Evolutionary conservation across 2,329 filamentous ascomycete genomes (phyloP).

Genomic region (Calonectria henricotiae): DNA sequence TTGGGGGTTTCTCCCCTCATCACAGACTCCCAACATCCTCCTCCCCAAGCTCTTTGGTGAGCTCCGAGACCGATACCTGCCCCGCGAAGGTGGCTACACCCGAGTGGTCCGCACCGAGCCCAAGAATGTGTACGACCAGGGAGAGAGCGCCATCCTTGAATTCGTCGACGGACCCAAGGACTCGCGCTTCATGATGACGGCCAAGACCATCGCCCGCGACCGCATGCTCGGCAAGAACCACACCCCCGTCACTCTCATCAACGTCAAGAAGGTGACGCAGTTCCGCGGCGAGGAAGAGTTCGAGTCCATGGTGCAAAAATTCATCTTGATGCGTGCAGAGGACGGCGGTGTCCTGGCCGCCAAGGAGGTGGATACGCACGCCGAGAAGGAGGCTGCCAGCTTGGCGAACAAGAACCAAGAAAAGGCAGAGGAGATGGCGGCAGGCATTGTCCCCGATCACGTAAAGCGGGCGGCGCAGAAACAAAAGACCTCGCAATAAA

Average conservation of each 20-base stretch:
- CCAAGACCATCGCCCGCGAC: constrained; percentile 83
- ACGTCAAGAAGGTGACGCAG: constrained; percentile 89
- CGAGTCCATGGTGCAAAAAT: constrained; percentile 73
- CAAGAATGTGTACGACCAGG: constrained; percentile 87
- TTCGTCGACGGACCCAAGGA: constrained; percentile 95
- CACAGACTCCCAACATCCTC: constrained; percentile 77
- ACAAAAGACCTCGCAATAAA: constrained; percentile 44
- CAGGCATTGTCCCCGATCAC: constrained; percentile 52
- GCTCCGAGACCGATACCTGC: constrained; percentile 83
- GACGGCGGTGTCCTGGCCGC: constrained; percentile 43
- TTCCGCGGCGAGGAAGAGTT: constrained; percentile 79
- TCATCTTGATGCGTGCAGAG: constrained; percentile 53
- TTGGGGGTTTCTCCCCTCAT: neutral
- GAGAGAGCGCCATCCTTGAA: constrained; percentile 90
- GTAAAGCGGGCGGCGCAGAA: constrained; percentile 48
- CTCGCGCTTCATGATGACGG: constrained; percentile 95
- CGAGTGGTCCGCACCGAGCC: constrained; percentile 94
- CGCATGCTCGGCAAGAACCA: constrained; percentile 70
- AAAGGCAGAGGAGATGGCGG: constrained; percentile 56
- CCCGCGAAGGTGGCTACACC: constrained; percentile 92
- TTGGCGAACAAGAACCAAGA: constrained; percentile 53
- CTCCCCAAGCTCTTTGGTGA: constrained; percentile 91
- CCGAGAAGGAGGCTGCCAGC: constrained; percentile 45
- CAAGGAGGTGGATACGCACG: constrained; percentile 34
- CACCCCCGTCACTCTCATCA: constrained; percentile 82